Conservation (phyloP, 306 rosid genomes). For the Acacia acuminata region DNA sequence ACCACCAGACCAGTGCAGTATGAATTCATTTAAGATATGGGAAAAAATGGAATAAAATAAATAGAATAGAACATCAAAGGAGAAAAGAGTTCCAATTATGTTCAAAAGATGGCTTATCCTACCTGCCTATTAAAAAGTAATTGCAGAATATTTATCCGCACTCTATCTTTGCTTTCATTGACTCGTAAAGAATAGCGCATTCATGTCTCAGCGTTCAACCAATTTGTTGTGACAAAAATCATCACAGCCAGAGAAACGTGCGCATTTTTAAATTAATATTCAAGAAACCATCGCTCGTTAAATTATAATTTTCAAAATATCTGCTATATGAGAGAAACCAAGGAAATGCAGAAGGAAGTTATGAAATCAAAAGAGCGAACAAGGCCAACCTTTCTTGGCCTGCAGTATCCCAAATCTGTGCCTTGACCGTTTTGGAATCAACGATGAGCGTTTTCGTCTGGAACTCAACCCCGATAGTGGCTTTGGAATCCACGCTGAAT, state of each 20-base stretch:
- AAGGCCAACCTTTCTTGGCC: conserved; percentile 85
- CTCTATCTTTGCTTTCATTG: not conserved
- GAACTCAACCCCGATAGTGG: conserved; percentile 94
- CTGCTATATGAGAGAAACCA: not conserved
- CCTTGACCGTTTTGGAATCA: conserved; percentile 78
- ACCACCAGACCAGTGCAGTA: not conserved
- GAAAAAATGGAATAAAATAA: not conserved
- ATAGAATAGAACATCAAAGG: not conserved
- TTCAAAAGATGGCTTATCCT: not conserved
- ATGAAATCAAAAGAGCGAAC: not conserved
- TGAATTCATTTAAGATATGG: not conserved
- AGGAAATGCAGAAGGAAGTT: not conserved
- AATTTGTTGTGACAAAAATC: conserved; percentile 11
- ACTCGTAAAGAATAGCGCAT: not conserved
- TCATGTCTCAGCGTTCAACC: not conserved
- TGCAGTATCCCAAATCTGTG: conserved; percentile 97
- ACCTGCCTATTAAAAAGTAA: not conserved
- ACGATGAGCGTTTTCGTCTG: conserved; percentile 85
- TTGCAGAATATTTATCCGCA: not conserved
- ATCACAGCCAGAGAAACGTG: not conserved
- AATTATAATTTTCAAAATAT: not conserved
- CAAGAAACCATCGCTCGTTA: not conserved
- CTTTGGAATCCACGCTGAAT: conserved; percentile 78
- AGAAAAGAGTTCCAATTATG: not conserved
- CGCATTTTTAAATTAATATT: not conserved